Conservation (phyloP, 495 filamentous ascomycete genomes). For the Pseudoneurospora amorphoporcata region DNA sequence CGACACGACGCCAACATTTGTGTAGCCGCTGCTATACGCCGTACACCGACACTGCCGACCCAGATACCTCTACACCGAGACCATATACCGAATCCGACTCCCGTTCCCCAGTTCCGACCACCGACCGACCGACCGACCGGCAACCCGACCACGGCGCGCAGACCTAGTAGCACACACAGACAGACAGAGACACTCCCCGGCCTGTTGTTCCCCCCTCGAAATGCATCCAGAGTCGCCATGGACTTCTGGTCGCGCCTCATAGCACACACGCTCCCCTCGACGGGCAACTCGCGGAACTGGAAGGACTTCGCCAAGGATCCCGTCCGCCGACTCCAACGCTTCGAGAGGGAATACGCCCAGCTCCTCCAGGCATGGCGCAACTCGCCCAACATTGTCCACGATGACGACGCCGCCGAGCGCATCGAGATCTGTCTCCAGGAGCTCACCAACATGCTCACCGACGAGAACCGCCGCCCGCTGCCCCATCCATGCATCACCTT, state of each 20-base stretch:
- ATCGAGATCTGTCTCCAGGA: constrained; percentile 45
- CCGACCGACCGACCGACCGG: neutral
- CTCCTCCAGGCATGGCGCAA: constrained; percentile 78
- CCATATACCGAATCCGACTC: neutral
- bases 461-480: constrained; percentile 77
- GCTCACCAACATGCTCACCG: constrained; percentile 69
- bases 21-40: neutral
- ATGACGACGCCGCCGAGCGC: constrained; percentile 43
- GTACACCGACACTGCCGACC: neutral
- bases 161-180: neutral
- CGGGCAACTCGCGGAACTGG: constrained; percentile 36
- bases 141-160: neutral
- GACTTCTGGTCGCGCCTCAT: constrained; percentile 78
- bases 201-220: constrained; percentile 20
- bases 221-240: constrained; percentile 29
- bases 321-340: constrained; percentile 75
- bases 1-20: neutral
- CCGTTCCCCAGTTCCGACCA: neutral
- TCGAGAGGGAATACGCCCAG: constrained; percentile 79
- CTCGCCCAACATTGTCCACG: constrained; percentile 41
- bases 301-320: constrained; percentile 62
- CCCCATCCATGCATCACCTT: constrained; percentile 85
- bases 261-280: constrained; percentile 61
- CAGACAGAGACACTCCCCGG: neutral
- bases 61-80: too few relatives aligned